Percentiles rank a stretch among this genome's conserved stretches.
phyloP scores from a whole-genome alignment of 805 yeast species.

The Wickerhamomyces hampshirensis region DNA sequence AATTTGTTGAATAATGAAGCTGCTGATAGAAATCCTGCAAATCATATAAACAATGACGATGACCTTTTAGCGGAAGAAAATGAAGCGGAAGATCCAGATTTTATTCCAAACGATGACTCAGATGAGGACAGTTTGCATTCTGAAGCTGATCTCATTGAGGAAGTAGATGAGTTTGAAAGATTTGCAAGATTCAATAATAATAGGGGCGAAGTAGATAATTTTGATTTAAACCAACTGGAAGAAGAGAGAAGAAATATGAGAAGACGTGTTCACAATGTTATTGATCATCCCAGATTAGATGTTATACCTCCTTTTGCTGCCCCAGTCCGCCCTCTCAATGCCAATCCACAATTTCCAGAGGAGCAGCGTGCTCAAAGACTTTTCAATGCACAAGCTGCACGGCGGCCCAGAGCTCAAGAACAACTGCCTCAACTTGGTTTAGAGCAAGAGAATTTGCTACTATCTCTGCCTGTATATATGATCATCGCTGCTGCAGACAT shows the following conservation, averaged over 20 bases:
- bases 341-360: no score
- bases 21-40: not conserved
- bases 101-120: constrained; percentile 20
- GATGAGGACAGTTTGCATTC: constrained; percentile 7
- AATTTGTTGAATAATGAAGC: not conserved
- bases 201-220: constrained; percentile 13
- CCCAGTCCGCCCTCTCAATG: constrained; percentile 10
- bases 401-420: constrained; percentile 2
- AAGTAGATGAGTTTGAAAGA: constrained; percentile 14
- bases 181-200: constrained; percentile 13
- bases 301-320: constrained; percentile 13
- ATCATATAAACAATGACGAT: constrained; percentile 3
- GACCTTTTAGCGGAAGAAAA: constrained; percentile 20
- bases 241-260: not conserved
- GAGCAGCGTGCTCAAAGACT: not conserved
- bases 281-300: constrained; percentile 5
- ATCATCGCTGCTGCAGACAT: constrained; percentile 25
- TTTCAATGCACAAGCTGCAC: not conserved
- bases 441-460: constrained; percentile 14
- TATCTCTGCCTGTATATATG: constrained; percentile 13
- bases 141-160: constrained; percentile 11
- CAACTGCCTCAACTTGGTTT: constrained; percentile 3
- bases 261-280: not conserved
- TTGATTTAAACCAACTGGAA: constrained; percentile 5
- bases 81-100: constrained; percentile 28